Evolutionary conservation across 163 green algal genomes (phyloP), one percentile per base, ranked within the genome.

Genomic region (Trebouxia gelatinosa): DNA sequence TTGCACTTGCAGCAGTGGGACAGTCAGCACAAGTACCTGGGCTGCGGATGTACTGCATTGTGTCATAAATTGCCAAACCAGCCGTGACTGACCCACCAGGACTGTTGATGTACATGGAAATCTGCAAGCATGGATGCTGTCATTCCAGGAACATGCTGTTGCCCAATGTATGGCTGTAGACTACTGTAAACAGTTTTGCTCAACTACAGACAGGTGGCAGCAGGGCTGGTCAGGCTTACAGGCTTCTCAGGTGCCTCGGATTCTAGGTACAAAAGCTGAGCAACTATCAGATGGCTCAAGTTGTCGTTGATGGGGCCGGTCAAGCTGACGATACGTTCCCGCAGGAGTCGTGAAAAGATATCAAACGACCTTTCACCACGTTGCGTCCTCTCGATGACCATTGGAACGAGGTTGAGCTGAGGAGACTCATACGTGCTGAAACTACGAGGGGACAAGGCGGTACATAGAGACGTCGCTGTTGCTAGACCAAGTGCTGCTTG

Each of bases 31-130:
- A n/a, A n/a, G n/a, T n/a, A n/a, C n/a, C n/a, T n/a, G n/a, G n/a
- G n/a, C n/a, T n/a, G 48, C 48, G 26, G 48, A 19, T 59, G 35
- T 87, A 84, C 88, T 96, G 93, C 95, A 99, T 99, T 1, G 95
- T 98, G 84, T 99, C 96, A 70, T 99, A 99, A 16, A 99, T 98
- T 7, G 95, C 96, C 50, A 99, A 82, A 2, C 96, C 96, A 5
- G 94, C 87, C 5, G 93, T 98, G 35, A 99, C 96, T 3, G 94
- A 83, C 13, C 96, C 96, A 0, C 96, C 96, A 0, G 92, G 93
- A 0, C 88, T 96, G 83, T 99, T 99, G 80, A 99, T 98, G 89
- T 99, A 99, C 91, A 99, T 93, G 57, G 87, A 87, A 61, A 99
- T 92, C 91, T 98, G 87, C 75, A 77, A 6, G 37, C 65, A n/a